Conservation (phyloP, 345 rosid species). For the Abelmoschus esculentus region DNA sequence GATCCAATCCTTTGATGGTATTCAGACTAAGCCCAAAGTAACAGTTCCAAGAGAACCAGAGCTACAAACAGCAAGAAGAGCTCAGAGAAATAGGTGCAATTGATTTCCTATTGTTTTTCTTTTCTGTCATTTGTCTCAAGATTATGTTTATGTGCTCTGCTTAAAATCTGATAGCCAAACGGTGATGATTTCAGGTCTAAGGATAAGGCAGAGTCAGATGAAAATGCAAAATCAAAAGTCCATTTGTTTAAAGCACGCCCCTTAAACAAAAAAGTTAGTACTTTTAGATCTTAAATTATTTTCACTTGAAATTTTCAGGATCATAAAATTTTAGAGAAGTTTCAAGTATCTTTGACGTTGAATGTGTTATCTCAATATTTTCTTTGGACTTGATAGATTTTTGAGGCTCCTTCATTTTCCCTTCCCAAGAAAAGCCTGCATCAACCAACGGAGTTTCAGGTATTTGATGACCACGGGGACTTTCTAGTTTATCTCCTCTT, state of each 20-base stretch:
- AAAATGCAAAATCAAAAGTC: slow-evolving; percentile 23
- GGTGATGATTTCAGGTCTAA: slow-evolving; percentile 36
- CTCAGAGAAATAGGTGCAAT: slow-evolving; percentile 35
- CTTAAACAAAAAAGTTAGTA: slow-evolving; percentile 42
- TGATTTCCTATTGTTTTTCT: not conserved
- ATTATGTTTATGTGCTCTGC: not conserved
- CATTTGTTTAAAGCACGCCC: slow-evolving; percentile 33
- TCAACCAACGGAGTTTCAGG: slow-evolving; percentile 29
- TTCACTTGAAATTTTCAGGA: slow-evolving; percentile 1
- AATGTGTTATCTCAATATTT: not conserved
- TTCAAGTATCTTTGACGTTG: not conserved
- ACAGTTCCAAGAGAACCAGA: slow-evolving; percentile 54
- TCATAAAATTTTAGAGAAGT: not conserved
- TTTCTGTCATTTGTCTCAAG: not conserved
- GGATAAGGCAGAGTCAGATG: slow-evolving; percentile 17
- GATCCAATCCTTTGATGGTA: slow-evolving; percentile 21
- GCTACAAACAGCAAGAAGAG: slow-evolving; percentile 53
- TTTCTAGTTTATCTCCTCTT: not conserved
- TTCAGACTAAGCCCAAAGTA: slow-evolving; percentile 23
- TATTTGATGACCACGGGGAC: slow-evolving; percentile 5
- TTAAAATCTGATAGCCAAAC: not conserved
- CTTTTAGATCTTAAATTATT: not conserved
- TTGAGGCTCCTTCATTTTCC: slow-evolving; percentile 17
- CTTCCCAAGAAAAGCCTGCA: slow-evolving; percentile 24
- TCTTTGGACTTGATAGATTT: slow-evolving; percentile 27